Percentiles rank a stretch among this genome's conserved stretches.
These are phyloP conservation scores for Moesziomyces aphidis DNA, from an alignment of 1,284 basidiomycete genomes.

Conservation along the genomic window DNA sequence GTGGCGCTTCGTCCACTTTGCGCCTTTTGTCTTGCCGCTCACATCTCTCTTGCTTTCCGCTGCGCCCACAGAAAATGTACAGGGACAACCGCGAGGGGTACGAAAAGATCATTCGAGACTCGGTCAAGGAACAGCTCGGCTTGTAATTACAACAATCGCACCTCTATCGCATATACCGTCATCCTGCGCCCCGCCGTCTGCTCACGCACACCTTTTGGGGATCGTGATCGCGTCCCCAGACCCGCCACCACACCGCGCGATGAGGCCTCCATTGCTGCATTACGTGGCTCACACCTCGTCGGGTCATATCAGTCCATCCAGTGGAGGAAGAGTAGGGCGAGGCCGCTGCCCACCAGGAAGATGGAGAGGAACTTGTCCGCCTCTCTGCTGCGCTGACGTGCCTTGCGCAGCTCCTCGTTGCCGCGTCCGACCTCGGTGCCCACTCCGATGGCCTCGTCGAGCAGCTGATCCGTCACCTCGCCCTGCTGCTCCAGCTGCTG, in stretches of 20 bases:
- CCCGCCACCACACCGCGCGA: neutral
- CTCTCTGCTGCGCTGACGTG: slow-evolving; percentile 82
- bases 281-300: neutral
- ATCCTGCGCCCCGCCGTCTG: too few relatives aligned
- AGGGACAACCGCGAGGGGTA: slow-evolving; percentile 64
- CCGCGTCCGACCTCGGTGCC: slow-evolving; percentile 85
- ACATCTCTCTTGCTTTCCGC: neutral
- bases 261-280: neutral
- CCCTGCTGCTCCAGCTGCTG: slow-evolving; percentile 85
- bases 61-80: slow-evolving; percentile 58
- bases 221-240: neutral
- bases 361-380: slow-evolving; percentile 83
- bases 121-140: slow-evolving; percentile 64
- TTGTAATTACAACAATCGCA: slow-evolving; percentile 27
- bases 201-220: too few relatives aligned
- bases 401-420: slow-evolving; percentile 85
- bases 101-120: slow-evolving; percentile 62
- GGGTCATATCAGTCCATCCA: slow-evolving; percentile 61
- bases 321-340: slow-evolving; percentile 87
- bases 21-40: neutral
- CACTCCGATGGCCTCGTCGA: slow-evolving; percentile 86
- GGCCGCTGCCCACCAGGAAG: slow-evolving; percentile 85
- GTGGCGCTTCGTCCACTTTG: slow-evolving; percentile 16
- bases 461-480: slow-evolving; percentile 87
- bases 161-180: neutral